A percentile compares a stretch with the other conserved stretches of the same genome.
These are phyloP conservation scores for Strobilomyces dryophilus DNA, from an alignment of 768 basidiomycete species.

Conservation along the genomic window DNA sequence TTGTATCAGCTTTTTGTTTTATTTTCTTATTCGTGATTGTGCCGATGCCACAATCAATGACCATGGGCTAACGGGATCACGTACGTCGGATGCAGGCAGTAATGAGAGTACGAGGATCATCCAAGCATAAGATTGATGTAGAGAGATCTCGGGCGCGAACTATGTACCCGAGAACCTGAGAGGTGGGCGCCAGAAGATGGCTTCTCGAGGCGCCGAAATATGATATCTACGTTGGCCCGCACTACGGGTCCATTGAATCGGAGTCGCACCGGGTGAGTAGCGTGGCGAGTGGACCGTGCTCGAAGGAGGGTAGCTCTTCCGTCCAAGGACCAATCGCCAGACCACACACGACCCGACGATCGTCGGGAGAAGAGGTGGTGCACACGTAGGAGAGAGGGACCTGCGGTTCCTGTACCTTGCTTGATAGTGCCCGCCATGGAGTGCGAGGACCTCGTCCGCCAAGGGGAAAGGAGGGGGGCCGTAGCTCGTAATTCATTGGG, in stretches of 20 bases:
- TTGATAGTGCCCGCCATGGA: neutral
- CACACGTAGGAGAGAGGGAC: neutral
- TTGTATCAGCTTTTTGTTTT: neutral
- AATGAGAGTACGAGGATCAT: neutral
- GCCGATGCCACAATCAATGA: neutral
- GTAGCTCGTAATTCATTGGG: too few species aligned
- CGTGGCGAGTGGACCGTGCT: neutral
- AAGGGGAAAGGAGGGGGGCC: too few species aligned
- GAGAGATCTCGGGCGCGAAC: neutral
- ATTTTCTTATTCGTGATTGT: slow-evolving; percentile 6
- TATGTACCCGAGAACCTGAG: too few species aligned
- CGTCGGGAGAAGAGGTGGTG: neutral
- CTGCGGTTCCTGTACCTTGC: neutral
- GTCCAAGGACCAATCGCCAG: neutral
- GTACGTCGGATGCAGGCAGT: too few species aligned
- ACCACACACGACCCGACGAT: neutral
- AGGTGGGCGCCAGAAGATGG: neutral
- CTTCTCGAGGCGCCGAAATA: neutral
- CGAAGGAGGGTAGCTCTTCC: neutral
- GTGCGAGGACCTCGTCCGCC: too few species aligned
- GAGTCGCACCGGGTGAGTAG: too few species aligned
- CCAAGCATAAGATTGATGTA: neutral
- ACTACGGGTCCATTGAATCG: too few species aligned
- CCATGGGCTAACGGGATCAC: neutral
- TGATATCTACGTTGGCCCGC: too few species aligned